Evolutionary conservation across 768 basidiomycete species (phyloP), one percentile per base, ranked within the genome.

Genomic region (Pleurotus ostreatus): DNA sequence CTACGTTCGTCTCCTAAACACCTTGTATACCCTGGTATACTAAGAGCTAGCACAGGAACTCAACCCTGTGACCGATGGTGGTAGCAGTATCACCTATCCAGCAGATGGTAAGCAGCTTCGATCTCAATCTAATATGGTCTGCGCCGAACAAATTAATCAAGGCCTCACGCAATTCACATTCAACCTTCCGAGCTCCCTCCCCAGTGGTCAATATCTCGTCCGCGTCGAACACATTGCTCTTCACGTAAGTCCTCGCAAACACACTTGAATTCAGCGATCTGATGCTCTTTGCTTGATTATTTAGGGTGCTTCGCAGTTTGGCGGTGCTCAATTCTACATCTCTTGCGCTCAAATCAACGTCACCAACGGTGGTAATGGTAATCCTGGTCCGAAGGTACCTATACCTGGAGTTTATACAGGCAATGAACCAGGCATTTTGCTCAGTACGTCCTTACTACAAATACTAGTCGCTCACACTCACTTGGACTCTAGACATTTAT

Each of bases 31-130:
- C 2, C 23, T 7, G 13, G 30, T 1, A 5, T 34, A 11, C 30
- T 49, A 18, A 34, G 30, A 9, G 1, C 15, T 7, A 8, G 9
- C 4, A 13, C n/a, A 49, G 48, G 56, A 81, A 65, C 71, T 79
- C 57, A 65, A 68, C 8, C 75, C 78, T 0, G 67, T 72, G 45
- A 80, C 78, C 23, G 64, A 80, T 61, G 78, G 78, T 40, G 78
- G 79, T 43, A 64, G 48, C 34, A 71, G 67, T 45, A 81, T 80
- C 65, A 68, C 67, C 34, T 81, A 71, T 69, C 79, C 78, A 38
- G 71, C 77, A 20, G 61, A 74, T 56, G 74, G 76, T 70, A 56
- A 51, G 64, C 60, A n/a, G 34, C 15, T 45, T 43, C 22, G 13
- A 30, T 41, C 38, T 53, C 47, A n/a, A n/a, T 58, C 49, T 30